These are phyloP conservation scores for Heterobasidion occidentale DNA, from an alignment of 1,284 basidiomycete genomes.

Conservation along the genomic window DNA sequence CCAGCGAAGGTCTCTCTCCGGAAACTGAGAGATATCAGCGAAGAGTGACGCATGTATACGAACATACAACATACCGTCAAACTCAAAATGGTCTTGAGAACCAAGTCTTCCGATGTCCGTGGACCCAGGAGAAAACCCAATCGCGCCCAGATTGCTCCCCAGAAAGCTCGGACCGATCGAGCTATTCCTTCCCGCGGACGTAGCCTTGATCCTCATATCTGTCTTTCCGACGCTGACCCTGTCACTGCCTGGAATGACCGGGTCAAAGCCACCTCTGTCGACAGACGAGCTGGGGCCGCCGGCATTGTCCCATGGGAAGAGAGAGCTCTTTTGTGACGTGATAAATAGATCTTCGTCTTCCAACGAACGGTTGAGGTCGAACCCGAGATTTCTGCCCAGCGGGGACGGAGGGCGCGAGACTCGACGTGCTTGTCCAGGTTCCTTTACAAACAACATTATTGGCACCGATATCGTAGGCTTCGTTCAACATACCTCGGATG, in stretches of 20 bases:
- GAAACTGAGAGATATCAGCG: slow-evolving; percentile 16
- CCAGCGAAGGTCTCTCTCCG: slow-evolving; percentile 21
- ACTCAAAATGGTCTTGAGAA: slow-evolving; percentile 54
- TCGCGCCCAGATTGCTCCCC: slow-evolving; percentile 16
- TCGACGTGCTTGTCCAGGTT: slow-evolving; percentile 69
- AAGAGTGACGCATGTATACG: not conserved
- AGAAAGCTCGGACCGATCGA: slow-evolving; percentile 28
- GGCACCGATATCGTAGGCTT: not conserved
- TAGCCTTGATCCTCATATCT: slow-evolving; percentile 44
- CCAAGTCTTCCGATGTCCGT: slow-evolving; percentile 24
- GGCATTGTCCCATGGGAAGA: slow-evolving; percentile 80
- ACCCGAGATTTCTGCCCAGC: slow-evolving; percentile 36
- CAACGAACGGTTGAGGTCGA: slow-evolving; percentile 25
- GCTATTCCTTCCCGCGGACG: slow-evolving; percentile 39
- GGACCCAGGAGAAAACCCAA: slow-evolving; percentile 40
- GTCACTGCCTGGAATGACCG: slow-evolving; percentile 35
- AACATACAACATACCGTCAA: slow-evolving; percentile 39
- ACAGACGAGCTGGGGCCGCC: slow-evolving; percentile 51
- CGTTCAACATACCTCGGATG: slow-evolving; percentile 50
- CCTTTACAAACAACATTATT: slow-evolving; percentile 31
- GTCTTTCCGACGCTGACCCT: slow-evolving; percentile 40
- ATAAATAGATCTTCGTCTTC: slow-evolving; percentile 25
- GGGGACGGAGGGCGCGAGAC: slow-evolving; percentile 45
- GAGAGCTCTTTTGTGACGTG: slow-evolving; percentile 55
- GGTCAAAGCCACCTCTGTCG: slow-evolving; percentile 18